phyloP scores from a whole-genome alignment of 2,329 filamentous ascomycete species.

The Pseudogymnoascus sp. region DNA sequence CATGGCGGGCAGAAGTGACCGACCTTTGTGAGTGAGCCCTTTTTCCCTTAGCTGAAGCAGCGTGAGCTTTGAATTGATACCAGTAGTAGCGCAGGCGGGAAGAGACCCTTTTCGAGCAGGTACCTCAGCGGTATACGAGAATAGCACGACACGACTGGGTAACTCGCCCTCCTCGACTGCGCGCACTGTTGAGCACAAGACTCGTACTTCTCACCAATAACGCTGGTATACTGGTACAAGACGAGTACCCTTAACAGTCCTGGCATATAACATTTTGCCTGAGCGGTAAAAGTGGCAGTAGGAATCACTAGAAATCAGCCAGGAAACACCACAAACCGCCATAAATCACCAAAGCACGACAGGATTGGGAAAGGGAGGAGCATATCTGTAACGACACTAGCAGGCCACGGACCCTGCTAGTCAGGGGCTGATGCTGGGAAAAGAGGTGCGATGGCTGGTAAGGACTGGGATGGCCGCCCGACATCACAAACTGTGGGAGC shows the following conservation, averaged over 20 bases:
- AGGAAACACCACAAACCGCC: neutral
- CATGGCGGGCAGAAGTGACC: neutral
- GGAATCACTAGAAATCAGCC: neutral
- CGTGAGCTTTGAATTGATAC: neutral
- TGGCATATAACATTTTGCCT: neutral
- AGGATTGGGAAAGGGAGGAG: conserved; percentile 7
- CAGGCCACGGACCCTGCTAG: neutral
- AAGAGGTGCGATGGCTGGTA: neutral
- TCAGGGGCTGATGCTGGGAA: conserved; percentile 7
- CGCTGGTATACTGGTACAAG: neutral
- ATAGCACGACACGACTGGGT: neutral
- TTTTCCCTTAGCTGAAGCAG: neutral
- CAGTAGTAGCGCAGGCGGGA: neutral
- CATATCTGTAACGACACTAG: conserved; percentile 1
- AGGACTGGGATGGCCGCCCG: neutral
- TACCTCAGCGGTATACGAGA: neutral
- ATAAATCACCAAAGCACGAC: neutral
- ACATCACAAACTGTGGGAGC: conserved; percentile 1
- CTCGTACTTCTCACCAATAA: neutral
- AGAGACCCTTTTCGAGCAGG: neutral
- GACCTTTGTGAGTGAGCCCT: neutral
- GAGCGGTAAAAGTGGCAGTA: neutral
- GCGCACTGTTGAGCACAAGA: neutral
- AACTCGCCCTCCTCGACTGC: neutral
- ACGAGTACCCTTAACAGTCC: neutral